Base-by-base conservation (phyloP, 169 alveolate species). In the Cryptosporidium ryanae region DNA sequence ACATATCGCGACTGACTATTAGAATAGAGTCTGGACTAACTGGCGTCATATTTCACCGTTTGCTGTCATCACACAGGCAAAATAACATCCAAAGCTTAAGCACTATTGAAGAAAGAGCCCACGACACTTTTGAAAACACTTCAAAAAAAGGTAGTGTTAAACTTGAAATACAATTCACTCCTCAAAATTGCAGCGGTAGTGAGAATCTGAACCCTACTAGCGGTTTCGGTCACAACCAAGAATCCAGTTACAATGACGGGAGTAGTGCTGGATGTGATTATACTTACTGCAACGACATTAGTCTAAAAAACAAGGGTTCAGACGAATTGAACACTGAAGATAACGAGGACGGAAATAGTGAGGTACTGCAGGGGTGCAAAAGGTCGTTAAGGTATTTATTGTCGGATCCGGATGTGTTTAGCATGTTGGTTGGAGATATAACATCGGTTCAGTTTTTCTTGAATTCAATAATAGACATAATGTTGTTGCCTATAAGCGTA, bases 1-100 rank as follows among this genome's bases (percentile, higher is more conserved):
- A 76, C 21, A 67, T 76, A 25, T 67, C 87, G 18, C 55, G 87
- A 44, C 64, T 76, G 31, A 59, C 87, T 27, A 59, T 76, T 21
- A 31, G 87, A 2, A 44, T 76, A 18, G 87, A 76, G 32, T 76
- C 87, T 17, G 87, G 87, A 2, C 25, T 76, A 43, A 76, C 87
- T 13, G 87, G 87, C 13, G 18, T 76, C 3, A 38, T 61, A 25
- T 76, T 59, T 31, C 63, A 76, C 21, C 48, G 87, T 15, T 52
- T 76, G n/a, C 59, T 76, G 46, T 76, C 87, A 12, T 43, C 31
- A 32, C 38, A 34, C 15, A 65, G 52, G 34, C 25, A 15, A 10
- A 55, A 44, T 38, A 4, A 38, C 46, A 38, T 6, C 46, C 46
- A 38, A 38, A 38, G 8, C 8, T 38, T 38, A 23, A 61, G 25